Percentiles rank a stretch among this genome's conserved stretches.
Conservation (phyloP, 2,329 filamentous ascomycete genomes). For the Fusarium fujikuroi region DNA sequence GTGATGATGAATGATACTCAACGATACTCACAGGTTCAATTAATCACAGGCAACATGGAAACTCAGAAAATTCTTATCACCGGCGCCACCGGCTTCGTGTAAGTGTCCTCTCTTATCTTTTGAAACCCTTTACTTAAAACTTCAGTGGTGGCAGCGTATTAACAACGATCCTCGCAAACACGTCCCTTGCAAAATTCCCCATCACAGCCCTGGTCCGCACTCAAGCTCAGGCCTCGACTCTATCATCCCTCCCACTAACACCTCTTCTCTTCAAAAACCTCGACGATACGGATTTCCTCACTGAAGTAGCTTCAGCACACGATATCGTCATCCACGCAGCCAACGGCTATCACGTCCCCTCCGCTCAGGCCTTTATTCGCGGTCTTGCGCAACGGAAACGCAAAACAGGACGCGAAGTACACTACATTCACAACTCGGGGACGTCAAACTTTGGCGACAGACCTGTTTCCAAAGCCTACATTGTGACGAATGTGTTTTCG, state of each 20-base stretch:
- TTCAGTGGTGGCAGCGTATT: conserved; percentile 9
- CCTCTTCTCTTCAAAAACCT: background rate
- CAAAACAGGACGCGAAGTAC: background rate
- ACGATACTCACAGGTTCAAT: background rate
- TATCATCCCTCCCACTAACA: no score
- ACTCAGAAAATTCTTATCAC: conserved; percentile 3
- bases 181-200: background rate
- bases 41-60: background rate
- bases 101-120: fast-evolving
- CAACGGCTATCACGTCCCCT: background rate
- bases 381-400: background rate
- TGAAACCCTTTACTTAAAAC: background rate
- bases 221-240: background rate
- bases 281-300: background rate
- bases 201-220: background rate
- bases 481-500: background rate
- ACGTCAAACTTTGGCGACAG: conserved; percentile 6
- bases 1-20: fast-evolving
- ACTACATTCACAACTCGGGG: conserved; percentile 17
- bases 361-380: background rate
- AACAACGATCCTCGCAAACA: background rate
- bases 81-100: conserved; percentile 16
- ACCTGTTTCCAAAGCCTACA: background rate
- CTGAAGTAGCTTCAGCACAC: background rate
- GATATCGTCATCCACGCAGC: conserved; percentile 8